These are phyloP conservation scores for Aspergillus ustus DNA, from an alignment of 2,329 filamentous ascomycete species.

Conservation along the genomic window DNA sequence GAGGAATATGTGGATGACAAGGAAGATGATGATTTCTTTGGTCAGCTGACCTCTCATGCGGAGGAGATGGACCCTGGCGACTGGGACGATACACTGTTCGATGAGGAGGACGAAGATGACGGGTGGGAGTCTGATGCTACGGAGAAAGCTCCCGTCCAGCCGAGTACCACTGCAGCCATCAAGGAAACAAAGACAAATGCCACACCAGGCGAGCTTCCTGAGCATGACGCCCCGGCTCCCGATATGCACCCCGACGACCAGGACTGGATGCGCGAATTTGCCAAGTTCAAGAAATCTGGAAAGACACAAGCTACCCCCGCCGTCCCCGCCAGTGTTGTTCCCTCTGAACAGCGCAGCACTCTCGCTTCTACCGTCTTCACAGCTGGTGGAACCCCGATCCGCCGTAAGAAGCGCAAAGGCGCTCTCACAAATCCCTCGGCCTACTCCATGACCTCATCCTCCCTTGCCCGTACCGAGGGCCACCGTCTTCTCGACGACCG, in stretches of 20 bases:
- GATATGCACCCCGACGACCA: conserved; percentile 67
- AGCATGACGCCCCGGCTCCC: conserved; percentile 43
- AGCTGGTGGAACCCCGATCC: conserved; percentile 68
- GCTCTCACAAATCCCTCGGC: conserved; percentile 84
- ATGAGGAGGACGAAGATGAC: conserved; percentile 65
- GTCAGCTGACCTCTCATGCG: conserved; percentile 67
- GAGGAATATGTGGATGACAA: conserved; percentile 89
- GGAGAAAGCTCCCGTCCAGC: conserved; percentile 68
- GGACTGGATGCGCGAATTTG: conserved; percentile 90
- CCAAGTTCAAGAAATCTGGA: conserved; percentile 85
- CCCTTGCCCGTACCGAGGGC: conserved; percentile 84
- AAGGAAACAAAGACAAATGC: conserved; percentile 14
- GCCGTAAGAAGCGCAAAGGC: conserved; percentile 92
- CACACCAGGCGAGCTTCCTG: conserved; percentile 38
- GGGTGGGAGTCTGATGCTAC: conserved; percentile 97
- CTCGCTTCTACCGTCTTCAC: conserved; percentile 52
- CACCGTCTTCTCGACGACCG: conserved; percentile 82
- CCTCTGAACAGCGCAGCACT: conserved; percentile 48
- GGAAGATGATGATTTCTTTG: conserved; percentile 81
- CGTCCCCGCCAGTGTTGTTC: conserved; percentile 41
- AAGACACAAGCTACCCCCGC: conserved; percentile 50
- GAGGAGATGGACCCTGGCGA: conserved; percentile 77
- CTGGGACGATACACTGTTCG: conserved; percentile 68
- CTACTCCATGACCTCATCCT: conserved; percentile 91
- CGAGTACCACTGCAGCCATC: conserved; percentile 31